phyloP scores from a whole-genome alignment of 2,329 filamentous ascomycete species.

The Teratosphaeriaceae sp. region DNA sequence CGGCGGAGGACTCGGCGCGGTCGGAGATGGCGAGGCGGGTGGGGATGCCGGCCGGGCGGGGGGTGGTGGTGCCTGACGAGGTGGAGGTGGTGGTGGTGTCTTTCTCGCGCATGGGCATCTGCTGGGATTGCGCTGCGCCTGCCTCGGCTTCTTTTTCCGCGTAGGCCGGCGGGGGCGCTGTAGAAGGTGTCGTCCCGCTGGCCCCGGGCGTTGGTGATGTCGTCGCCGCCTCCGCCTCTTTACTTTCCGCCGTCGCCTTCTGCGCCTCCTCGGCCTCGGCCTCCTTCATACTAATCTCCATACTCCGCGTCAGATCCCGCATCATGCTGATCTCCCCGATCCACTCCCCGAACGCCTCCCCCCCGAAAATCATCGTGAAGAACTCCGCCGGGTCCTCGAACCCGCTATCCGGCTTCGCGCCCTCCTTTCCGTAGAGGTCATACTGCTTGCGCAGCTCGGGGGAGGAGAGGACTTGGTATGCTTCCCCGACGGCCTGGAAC shows the following conservation, averaged over 20 bases:
- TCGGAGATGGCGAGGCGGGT: conserved; percentile 85
- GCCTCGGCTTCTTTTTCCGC: too few species aligned
- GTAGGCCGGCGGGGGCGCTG: conserved; percentile 3
- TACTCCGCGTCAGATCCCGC: conserved; percentile 95
- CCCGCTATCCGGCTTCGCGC: conserved; percentile 80
- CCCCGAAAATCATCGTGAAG: conserved; percentile 97
- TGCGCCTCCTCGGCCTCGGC: conserved; percentile 59
- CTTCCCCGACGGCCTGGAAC: conserved; percentile 77
- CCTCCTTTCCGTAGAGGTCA: conserved; percentile 95
- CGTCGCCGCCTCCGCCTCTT: not conserved
- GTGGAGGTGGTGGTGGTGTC: conserved; percentile 9
- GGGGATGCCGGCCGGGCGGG: conserved; percentile 54
- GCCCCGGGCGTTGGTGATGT: not conserved
- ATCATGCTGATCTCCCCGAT: conserved; percentile 98
- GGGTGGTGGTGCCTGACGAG: conserved; percentile 36
- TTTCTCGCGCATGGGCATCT: conserved; percentile 10
- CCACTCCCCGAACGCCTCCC: conserved; percentile 90
- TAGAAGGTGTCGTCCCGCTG: too few species aligned
- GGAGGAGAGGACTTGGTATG: conserved; percentile 79
- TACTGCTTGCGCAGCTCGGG: conserved; percentile 82
- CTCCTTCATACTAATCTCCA: conserved; percentile 91
- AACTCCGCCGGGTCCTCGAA: conserved; percentile 96
- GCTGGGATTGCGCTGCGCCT: too few species aligned
- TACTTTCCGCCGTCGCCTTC: conserved; percentile 21
- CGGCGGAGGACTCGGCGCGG: conserved; percentile 70